phyloP scores from a whole-genome alignment of 495 filamentous ascomycete species.

The Penicillium subrubescens region DNA sequence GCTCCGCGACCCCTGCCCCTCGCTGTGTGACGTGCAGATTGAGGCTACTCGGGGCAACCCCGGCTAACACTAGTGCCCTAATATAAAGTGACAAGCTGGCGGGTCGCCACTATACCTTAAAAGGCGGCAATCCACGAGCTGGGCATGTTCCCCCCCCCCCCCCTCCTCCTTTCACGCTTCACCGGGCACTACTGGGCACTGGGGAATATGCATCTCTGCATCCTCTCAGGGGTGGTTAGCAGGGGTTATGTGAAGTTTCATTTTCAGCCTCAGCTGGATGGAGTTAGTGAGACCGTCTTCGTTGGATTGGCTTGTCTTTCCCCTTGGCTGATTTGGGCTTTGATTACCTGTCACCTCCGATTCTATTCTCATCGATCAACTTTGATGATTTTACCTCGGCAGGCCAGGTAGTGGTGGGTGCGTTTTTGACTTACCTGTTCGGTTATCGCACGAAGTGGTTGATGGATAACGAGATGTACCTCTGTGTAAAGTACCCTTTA shows the following conservation, averaged over 20 bases:
- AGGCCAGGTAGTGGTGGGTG: neutral
- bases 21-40: conserved; percentile 12
- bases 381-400: neutral
- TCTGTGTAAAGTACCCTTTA: neutral
- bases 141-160: neutral
- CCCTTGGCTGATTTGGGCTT: neutral
- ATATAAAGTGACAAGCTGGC: neutral
- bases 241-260: neutral
- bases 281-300: neutral
- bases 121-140: conserved; percentile 15
- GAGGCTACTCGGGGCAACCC: conserved; percentile 7
- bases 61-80: conserved; percentile 1
- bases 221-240: neutral
- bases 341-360: neutral
- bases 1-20: neutral
- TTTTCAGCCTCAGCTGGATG: conserved; percentile 23
- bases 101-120: conserved; percentile 11
- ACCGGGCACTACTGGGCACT: neutral
- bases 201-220: neutral
- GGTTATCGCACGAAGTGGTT: neutral
- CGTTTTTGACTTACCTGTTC: neutral
- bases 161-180: neutral
- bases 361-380: neutral
- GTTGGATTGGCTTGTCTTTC: neutral
- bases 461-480: neutral